Evolutionary conservation across 805 yeast species (phyloP), one percentile per base, ranked within the genome.

Genomic region (Lipomyces lipofer): DNA sequence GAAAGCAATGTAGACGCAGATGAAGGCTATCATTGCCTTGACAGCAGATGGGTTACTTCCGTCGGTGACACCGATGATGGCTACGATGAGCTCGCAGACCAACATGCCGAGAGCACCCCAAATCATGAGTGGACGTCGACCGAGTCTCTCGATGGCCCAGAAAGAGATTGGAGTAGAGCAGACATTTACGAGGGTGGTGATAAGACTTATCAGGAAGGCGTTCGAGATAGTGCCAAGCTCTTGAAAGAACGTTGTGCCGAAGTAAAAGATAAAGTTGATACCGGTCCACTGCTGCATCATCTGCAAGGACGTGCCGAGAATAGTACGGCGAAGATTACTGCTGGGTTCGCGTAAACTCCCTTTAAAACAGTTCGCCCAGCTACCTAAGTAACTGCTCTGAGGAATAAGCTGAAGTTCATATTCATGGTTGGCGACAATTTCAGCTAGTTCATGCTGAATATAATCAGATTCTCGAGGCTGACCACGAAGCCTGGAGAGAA

Each of bases 251-350:
- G 84, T 79, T 22, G 91, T 88, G 43, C 95, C 94, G 69, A 85
- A 90, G 72, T 90, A 91, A 67, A 90, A 88, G 56, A 90, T 85
- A 66, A 89, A 88, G 73, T 89, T 89, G 58, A 89, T 84, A 51
- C 97, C 97, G 6, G 95, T 82, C 66, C 88, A 82, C 73, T 90
- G 97, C 71, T 91, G 97, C 67, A 88, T 75, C 21, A 87, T 84
- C 71, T 88, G 95, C 27, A 85, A 62, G 3, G 76, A 69, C 52
- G 82, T 78, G 51, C 94, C 94, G 15, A 91, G 82, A 25, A 80
- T 54, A 69, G 84, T 75, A 13, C 65, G 58, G 32, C 66, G 57
- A 49, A 66, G 49, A 35, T 54, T 57, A 19, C 42, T 15, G n/a
- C 17, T 28, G 28, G 24, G 24, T 5, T 40, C 39, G 12, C 33